Conservation (phyloP, 805 yeast genomes). For the Sugiyamaella smithiae region DNA sequence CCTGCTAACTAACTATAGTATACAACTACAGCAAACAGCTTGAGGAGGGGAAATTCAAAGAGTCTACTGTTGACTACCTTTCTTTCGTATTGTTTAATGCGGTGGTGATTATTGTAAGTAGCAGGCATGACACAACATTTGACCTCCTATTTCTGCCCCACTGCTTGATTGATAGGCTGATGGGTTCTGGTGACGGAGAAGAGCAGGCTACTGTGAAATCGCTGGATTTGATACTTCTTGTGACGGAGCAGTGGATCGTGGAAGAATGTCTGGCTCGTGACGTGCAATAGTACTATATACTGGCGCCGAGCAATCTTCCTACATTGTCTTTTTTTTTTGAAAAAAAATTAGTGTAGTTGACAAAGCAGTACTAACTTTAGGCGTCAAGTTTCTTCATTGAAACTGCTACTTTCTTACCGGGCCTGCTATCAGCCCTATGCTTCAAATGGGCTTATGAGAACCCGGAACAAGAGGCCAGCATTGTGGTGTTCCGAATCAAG, state of each 20-base stretch:
- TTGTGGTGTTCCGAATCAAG: constrained; percentile 32
- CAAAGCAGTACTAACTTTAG: constrained; percentile 9
- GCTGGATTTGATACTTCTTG: constrained; percentile 27
- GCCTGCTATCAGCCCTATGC: constrained; percentile 34
- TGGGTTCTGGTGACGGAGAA: constrained; percentile 38
- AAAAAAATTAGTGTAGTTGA: too few relatives aligned
- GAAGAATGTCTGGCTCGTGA: constrained; percentile 11
- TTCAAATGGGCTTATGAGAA: constrained; percentile 40
- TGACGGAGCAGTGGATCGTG: constrained; percentile 24
- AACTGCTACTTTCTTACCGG: constrained; percentile 27
- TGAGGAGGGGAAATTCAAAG: constrained; percentile 23
- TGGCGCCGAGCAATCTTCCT: constrained; percentile 12
- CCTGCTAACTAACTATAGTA: constrained; percentile 15
- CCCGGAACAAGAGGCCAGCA: constrained; percentile 28
- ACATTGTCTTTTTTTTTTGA: constrained; percentile 16
- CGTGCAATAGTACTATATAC: not conserved
- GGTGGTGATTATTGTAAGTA: constrained; percentile 24
- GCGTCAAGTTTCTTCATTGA: constrained; percentile 18
- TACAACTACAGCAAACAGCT: constrained; percentile 24
- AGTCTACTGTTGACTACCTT: constrained; percentile 25
- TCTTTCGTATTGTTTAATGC: constrained; percentile 25
- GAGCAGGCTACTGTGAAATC: constrained; percentile 27
- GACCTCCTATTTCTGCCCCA: constrained; percentile 39
- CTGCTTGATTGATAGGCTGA: constrained; percentile 28
- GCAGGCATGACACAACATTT: not conserved